Evolutionary conservation across 2,329 filamentous ascomycete genomes (phyloP), one percentile per base, ranked within the genome.

Genomic region (Claviceps citrina): DNA sequence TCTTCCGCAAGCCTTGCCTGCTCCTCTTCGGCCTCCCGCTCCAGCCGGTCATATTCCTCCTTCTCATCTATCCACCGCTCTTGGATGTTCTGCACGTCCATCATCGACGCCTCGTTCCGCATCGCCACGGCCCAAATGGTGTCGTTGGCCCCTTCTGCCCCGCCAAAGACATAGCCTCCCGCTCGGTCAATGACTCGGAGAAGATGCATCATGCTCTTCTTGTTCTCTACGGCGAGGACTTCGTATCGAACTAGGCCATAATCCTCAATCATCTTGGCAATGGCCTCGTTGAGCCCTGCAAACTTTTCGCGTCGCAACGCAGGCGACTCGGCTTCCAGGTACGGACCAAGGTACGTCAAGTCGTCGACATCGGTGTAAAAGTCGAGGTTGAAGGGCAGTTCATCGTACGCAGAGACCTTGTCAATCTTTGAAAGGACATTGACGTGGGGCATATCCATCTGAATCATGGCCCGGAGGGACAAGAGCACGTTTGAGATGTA

Each of bases 341-440:
- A 70, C 1, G 86, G 85, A 1, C 91, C 71, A 10, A 98, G 70
- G 49, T 94, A 85, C 18, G 76, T 75, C 4, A 98, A 72, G 53
- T 95, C 86, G 60, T 98, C 87, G 7, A 96, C 89, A 59, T 98
- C 89, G 45, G 91, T 96, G 59, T 96, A 98, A 61, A 81, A 98
- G 48, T 95, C 87, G 44, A 98, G 77, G 52, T 94, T 94, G 67
- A 98, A 95, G 0, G 87, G 85, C 0, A 98, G 69, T 20, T 84
- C 76, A 35, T 84, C 80, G 54, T 94, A 95, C 39, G 81, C 76
- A 27, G 78, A 68, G 40, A 98, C 70, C 55, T 95, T 95, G 62
- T 98, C 91, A 62, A 98, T 93, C 64, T 98, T 98, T 43, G 87
- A 95, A 20, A 98, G 73, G 46, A 98, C 84, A 54, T 98, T 98